Evolutionary conservation across 2,329 filamentous ascomycete species (phyloP).

Genomic region (Bipolaris victoriae): DNA sequence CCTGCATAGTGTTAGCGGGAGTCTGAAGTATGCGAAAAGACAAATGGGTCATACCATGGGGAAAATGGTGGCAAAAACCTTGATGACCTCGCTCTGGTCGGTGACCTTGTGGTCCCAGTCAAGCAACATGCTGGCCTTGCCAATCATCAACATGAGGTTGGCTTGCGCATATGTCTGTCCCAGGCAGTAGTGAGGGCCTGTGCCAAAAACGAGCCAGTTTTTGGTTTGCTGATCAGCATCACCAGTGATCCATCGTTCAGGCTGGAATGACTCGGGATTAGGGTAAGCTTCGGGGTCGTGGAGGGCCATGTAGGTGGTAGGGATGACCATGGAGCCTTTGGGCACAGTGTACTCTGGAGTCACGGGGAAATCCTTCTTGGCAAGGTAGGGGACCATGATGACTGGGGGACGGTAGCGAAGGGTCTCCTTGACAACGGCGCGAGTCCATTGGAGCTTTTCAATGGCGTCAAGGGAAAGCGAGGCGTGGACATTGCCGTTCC

Average conservation of each 20-base stretch:
- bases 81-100: conserved; percentile 86
- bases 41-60: conserved; percentile 72
- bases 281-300: conserved; percentile 93
- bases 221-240: conserved; percentile 90
- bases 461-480: conserved; percentile 82
- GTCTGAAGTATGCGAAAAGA: conserved; percentile 2
- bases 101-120: conserved; percentile 92
- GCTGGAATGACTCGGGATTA: conserved; percentile 73
- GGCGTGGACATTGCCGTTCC: conserved; percentile 75
- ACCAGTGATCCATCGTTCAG: conserved; percentile 72
- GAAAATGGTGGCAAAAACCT: conserved; percentile 98
- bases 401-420: conserved; percentile 91
- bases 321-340: conserved; percentile 95
- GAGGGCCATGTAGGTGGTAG: conserved; percentile 86
- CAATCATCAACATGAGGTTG: conserved; percentile 87
- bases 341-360: conserved; percentile 86
- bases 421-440: conserved; percentile 75
- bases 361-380: conserved; percentile 94
- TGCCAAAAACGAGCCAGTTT: conserved; percentile 97
- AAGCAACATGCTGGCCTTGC: conserved; percentile 84
- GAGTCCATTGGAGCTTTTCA: conserved; percentile 87
- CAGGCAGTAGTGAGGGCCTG: conserved; percentile 94
- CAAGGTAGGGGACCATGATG: conserved; percentile 93
- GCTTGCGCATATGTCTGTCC: conserved; percentile 90
- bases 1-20: conserved; percentile 58